phyloP scores from a whole-genome alignment of 805 yeast genomes.

The Candida arabinofermentans region DNA sequence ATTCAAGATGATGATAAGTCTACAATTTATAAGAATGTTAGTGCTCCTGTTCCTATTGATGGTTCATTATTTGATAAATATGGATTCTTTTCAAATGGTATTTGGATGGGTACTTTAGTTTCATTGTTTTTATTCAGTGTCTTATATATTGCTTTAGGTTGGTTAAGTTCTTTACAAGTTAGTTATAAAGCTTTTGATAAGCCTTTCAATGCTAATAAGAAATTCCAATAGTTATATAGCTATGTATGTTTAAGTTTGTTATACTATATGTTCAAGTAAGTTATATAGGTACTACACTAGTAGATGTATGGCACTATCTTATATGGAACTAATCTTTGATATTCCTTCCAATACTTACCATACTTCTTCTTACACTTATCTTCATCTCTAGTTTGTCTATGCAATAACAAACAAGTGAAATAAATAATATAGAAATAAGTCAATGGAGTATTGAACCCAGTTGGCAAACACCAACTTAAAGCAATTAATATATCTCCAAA shows the following conservation, averaged over 20 bases:
- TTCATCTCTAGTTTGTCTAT: conserved; percentile 90
- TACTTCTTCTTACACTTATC: conserved; percentile 84
- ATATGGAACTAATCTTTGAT: conserved; percentile 78
- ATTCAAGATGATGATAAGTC: conserved; percentile 19
- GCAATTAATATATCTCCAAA: conserved; percentile 95
- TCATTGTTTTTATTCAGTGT: conserved; percentile 55
- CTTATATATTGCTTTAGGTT: conserved; percentile 58
- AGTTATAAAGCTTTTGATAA: conserved; percentile 82
- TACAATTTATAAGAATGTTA: conserved; percentile 14
- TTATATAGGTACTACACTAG: conserved; percentile 29
- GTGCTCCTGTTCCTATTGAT: conserved; percentile 5
- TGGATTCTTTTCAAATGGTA: conserved; percentile 74
- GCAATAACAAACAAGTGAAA: conserved; percentile 77
- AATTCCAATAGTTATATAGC: conserved; percentile 36
- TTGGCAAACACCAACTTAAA: conserved; percentile 87
- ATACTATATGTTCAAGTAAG: not conserved
- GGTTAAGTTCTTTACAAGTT: conserved; percentile 70
- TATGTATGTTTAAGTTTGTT: not conserved
- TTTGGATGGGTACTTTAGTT: conserved; percentile 72
- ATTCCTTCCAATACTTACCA: conserved; percentile 81
- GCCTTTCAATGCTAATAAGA: conserved; percentile 50
- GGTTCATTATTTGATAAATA: conserved; percentile 58
- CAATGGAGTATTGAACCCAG: conserved; percentile 75
- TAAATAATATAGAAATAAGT: conserved; percentile 86
- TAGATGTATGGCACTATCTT: conserved; percentile 87